Conservation (phyloP, 176 grass and related monocot genomes). For the Paspalum notatum region DNA sequence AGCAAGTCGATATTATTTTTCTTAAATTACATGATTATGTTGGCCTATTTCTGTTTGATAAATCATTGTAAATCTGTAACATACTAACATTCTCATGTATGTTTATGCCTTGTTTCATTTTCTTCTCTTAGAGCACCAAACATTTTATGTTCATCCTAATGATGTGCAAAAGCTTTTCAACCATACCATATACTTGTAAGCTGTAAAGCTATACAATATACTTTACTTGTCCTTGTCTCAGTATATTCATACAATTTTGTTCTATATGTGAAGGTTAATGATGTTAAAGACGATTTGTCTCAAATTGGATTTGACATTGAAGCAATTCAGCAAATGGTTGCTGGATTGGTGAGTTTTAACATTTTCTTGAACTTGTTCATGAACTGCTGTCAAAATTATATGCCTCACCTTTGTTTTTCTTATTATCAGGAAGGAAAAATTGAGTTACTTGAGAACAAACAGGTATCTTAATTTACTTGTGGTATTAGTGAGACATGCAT, state of each 20-base stretch:
- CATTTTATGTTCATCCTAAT: slow-evolving; percentile 13
- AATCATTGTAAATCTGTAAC: neutral
- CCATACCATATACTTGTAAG: neutral
- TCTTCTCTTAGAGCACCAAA: slow-evolving; percentile 5
- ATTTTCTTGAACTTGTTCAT: slow-evolving; percentile 9
- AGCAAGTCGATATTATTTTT: neutral
- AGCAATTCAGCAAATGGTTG: slow-evolving; percentile 83
- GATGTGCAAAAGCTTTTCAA: neutral
- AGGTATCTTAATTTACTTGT: slow-evolving; percentile 50
- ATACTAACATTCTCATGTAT: neutral
- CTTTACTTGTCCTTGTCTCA: neutral
- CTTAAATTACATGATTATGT: neutral
- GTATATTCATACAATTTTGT: slow-evolving; percentile 37
- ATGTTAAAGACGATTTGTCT: slow-evolving; percentile 75
- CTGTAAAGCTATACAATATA: slow-evolving; percentile 13
- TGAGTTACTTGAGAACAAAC: slow-evolving; percentile 85
- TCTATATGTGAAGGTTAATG: slow-evolving; percentile 62
- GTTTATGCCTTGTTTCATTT: neutral
- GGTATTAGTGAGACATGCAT: neutral
- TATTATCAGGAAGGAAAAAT: slow-evolving; percentile 88
- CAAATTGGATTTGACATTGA: slow-evolving; percentile 97
- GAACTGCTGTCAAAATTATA: slow-evolving; percentile 23
- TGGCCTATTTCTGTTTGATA: neutral
- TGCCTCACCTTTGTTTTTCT: slow-evolving; percentile 34
- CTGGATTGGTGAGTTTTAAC: slow-evolving; percentile 71